phyloP scores from a whole-genome alignment of 192 early-diverging fungal genomes.

The Obelidium mucronatum region DNA sequence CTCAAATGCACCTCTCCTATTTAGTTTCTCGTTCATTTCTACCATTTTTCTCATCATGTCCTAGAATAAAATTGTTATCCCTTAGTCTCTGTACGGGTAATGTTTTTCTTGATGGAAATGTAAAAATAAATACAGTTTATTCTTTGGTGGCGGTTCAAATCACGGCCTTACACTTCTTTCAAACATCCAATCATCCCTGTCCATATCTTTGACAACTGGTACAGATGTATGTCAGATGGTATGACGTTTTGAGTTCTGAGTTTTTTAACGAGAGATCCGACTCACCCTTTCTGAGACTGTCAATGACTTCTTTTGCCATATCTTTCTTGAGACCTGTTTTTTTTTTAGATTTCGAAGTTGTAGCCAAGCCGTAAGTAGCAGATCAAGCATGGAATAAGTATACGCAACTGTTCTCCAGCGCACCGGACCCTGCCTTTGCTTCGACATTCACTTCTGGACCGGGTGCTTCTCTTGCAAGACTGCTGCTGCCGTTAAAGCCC shows the following conservation, averaged over 20 bases:
- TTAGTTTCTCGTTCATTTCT: too few relatives aligned
- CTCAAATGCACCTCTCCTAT: too few relatives aligned
- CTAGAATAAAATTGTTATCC: too few relatives aligned
- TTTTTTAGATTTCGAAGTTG: background rate
- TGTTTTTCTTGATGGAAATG: too few relatives aligned
- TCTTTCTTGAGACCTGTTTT: background rate
- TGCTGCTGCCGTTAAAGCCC: too few relatives aligned
- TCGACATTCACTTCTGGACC: background rate
- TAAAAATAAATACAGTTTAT: too few relatives aligned
- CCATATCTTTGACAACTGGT: constrained; percentile 22
- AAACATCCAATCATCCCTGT: constrained; percentile 27
- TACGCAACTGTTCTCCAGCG: background rate
- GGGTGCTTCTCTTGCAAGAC: too few relatives aligned
- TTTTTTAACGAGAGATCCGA: background rate
- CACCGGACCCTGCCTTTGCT: background rate
- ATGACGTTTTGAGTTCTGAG: too few relatives aligned
- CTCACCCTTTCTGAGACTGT: background rate
- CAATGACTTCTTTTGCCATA: constrained; percentile 19
- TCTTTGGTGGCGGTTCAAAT: too few relatives aligned
- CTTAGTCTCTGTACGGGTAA: too few relatives aligned
- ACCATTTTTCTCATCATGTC: too few relatives aligned
- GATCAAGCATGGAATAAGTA: background rate
- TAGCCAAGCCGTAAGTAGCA: background rate
- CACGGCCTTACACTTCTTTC: too few relatives aligned
- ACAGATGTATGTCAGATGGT: background rate